Evolutionary conservation across 1,139 yeast species (phyloP).

Genomic region (Magnusiomyces suaveolens): DNA sequence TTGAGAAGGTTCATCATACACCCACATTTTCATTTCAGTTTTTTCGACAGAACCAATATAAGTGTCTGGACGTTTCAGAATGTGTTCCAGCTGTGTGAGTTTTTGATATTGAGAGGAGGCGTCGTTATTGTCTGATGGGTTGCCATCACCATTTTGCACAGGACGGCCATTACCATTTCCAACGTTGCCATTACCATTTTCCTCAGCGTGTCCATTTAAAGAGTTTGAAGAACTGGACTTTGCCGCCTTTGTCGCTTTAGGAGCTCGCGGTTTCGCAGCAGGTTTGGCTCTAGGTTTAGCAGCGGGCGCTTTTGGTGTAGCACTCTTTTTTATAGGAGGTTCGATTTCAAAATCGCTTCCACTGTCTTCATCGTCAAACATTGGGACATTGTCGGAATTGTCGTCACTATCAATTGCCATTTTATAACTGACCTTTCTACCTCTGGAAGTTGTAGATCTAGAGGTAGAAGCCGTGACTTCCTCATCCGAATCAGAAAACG

Average conservation of each 20-base stretch:
- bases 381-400: conserved; percentile 5
- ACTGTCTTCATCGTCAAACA: conserved; percentile 11
- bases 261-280: not conserved
- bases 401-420: conserved; percentile 3
- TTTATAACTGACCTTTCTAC: conserved; percentile 8
- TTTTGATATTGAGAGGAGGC: conserved; percentile 85
- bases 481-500: conserved; percentile 11
- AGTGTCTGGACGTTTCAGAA: conserved; percentile 93
- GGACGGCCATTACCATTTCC: not conserved
- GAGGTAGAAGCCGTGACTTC: conserved; percentile 3
- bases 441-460: conserved; percentile 9
- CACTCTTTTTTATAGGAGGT: conserved; percentile 11
- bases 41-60: conserved; percentile 92
- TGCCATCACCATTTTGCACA: conserved; percentile 6
- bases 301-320: conserved; percentile 13
- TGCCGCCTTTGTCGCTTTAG: not conserved
- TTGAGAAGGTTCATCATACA: conserved; percentile 58
- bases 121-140: conserved; percentile 26
- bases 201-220: too few relatives aligned
- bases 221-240: not conserved
- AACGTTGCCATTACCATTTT: conserved; percentile 1
- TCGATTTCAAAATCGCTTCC: conserved; percentile 19
- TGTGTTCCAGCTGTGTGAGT: conserved; percentile 90
- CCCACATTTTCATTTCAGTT: conserved; percentile 77
- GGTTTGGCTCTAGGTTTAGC: not conserved